phyloP scores from a whole-genome alignment of 768 basidiomycete genomes.

The Heimioporus sp. region DNA sequence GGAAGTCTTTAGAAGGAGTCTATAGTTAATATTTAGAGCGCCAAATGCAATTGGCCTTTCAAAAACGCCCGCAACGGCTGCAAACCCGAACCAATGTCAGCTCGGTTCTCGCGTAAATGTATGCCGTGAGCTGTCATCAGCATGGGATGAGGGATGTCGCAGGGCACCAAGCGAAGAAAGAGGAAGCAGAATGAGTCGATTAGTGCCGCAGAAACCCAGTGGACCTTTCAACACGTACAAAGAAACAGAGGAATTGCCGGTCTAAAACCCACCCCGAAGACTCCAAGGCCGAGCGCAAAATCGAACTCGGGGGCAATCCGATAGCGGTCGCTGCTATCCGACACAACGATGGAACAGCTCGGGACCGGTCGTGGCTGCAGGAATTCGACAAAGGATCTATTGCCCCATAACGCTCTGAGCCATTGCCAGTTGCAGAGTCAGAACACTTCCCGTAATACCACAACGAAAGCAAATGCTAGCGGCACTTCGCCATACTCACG shows the following conservation, averaged over 20 bases:
- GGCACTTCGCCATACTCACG: conserved; percentile 35
- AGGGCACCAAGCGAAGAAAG: not conserved
- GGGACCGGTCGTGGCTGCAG: conserved; percentile 59
- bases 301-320: conserved; percentile 65
- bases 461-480: not conserved
- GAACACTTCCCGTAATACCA: not conserved
- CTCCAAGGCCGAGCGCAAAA: conserved; percentile 59
- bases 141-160: not conserved
- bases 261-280: conserved; percentile 78
- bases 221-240: conserved; percentile 44
- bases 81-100: conserved; percentile 84
- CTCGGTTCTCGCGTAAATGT: conserved; percentile 75
- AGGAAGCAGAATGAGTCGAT: not conserved
- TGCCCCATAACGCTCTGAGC: too few relatives aligned
- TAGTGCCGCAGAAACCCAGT: too few relatives aligned
- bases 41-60: conserved; percentile 82
- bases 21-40: conserved; percentile 61
- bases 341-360: conserved; percentile 64
- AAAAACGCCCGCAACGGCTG: conserved; percentile 81
- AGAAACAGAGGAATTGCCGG: conserved; percentile 78
- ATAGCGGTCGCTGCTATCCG: conserved; percentile 66
- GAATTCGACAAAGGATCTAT: conserved; percentile 69
- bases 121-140: conserved; percentile 40
- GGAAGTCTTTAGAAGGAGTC: conserved; percentile 16
- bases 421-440: too few relatives aligned